These are phyloP conservation scores for Malus hybrid DNA, from an alignment of 331 rosid genomes.

Conservation along the genomic window DNA sequence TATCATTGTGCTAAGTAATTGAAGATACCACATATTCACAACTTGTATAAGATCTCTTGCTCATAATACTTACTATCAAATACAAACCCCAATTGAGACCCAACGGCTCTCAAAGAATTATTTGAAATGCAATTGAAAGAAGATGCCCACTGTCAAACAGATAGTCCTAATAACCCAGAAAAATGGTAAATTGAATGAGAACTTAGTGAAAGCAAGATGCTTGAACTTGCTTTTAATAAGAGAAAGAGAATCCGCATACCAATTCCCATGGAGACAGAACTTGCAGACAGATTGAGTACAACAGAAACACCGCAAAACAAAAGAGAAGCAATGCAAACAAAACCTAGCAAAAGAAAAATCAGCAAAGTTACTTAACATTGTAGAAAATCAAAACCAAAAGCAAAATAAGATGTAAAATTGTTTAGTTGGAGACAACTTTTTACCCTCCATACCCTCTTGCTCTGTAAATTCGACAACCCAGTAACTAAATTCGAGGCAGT, in stretches of 20 bases:
- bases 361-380: background rate
- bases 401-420: background rate
- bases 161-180: background rate
- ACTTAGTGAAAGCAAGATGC: background rate
- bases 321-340: conserved; percentile 60
- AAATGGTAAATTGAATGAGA: background rate
- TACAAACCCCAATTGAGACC: background rate
- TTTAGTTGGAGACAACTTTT: background rate
- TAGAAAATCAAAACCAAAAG: background rate
- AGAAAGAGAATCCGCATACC: conserved; percentile 37
- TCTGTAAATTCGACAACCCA: too few relatives aligned
- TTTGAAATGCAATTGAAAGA: background rate
- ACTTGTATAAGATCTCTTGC: background rate
- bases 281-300: conserved; percentile 70
- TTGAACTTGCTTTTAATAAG: background rate
- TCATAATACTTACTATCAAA: background rate
- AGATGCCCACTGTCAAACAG: background rate
- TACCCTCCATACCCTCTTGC: conserved; percentile 98
- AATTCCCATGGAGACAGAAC: conserved; percentile 80
- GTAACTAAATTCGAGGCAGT: too few relatives aligned
- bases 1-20: background rate
- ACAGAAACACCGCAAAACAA: conserved; percentile 51
- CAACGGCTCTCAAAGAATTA: background rate
- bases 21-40: background rate
- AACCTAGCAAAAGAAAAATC: conserved; percentile 20